phyloP scores from a whole-genome alignment of 345 rosid species.

The Schrenkiella parvula region DNA sequence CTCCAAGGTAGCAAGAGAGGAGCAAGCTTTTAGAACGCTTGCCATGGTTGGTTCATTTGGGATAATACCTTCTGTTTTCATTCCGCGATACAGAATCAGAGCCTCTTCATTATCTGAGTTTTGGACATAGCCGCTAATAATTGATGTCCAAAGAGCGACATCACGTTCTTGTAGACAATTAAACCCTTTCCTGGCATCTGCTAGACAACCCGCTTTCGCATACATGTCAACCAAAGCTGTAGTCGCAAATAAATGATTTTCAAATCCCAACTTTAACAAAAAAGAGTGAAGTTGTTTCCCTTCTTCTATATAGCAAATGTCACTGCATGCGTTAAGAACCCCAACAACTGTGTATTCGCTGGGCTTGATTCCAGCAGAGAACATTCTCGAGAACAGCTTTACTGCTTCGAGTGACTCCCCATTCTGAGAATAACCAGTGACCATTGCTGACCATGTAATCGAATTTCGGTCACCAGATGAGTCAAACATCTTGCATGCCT shows the following conservation, averaged over 20 bases:
- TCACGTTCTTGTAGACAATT: conserved; percentile 44
- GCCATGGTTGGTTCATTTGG: conserved; percentile 71
- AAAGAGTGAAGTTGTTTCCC: conserved; percentile 70
- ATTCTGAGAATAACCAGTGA: conserved; percentile 78
- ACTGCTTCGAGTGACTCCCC: conserved; percentile 61
- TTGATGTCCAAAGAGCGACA: conserved; percentile 76
- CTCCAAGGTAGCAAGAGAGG: conserved; percentile 44
- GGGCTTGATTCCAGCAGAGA: conserved; percentile 53
- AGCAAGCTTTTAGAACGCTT: conserved; percentile 62
- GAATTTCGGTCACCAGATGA: conserved; percentile 55
- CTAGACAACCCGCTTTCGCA: conserved; percentile 48
- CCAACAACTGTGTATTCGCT: conserved; percentile 72
- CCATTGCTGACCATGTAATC: conserved; percentile 88
- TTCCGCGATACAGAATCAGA: conserved; percentile 44
- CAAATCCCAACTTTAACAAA: conserved; percentile 62
- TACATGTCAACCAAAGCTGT: conserved; percentile 80
- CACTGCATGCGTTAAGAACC: conserved; percentile 80
- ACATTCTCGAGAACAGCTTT: conserved; percentile 59
- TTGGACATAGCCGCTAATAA: conserved; percentile 55
- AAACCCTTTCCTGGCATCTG: conserved; percentile 60
- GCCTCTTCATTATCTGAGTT: conserved; percentile 57
- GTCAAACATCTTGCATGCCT: conserved; percentile 58
- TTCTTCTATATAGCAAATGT: conserved; percentile 46
- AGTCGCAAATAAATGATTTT: conserved; percentile 48
- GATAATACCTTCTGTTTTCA: conserved; percentile 52